phyloP scores from a whole-genome alignment of 257 asterid species.

The Solanum chilense region DNA sequence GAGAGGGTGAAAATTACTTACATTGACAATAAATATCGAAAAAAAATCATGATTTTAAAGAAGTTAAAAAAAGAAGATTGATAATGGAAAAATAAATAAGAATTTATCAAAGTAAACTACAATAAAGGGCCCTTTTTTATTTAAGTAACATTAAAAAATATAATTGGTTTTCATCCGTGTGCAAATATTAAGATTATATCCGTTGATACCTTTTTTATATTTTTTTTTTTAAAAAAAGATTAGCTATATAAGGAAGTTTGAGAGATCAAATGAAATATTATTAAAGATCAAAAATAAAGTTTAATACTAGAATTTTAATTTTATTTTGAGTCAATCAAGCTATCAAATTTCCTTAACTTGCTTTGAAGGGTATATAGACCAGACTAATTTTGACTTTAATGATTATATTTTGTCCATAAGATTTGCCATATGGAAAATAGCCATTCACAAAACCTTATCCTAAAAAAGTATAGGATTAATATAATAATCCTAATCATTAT shows the following conservation, averaged over 20 bases:
- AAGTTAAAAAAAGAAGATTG: background rate
- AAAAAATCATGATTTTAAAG: too few species aligned
- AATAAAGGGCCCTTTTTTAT: background rate
- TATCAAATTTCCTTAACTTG: background rate
- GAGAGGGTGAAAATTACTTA: background rate
- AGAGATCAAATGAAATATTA: background rate
- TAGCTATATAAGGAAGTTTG: background rate
- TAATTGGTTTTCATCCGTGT: background rate
- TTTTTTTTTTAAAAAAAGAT: too few species aligned
- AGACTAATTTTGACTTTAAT: background rate
- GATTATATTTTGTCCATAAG: background rate
- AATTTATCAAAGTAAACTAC: too few species aligned
- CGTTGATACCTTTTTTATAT: too few species aligned
- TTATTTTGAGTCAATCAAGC: background rate
- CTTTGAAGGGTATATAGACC: background rate
- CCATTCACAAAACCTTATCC: background rate
- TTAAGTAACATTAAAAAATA: too few species aligned
- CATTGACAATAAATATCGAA: background rate
- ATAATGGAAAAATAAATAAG: background rate
- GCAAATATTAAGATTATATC: background rate
- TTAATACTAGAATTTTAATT: background rate
- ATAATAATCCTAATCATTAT: background rate
- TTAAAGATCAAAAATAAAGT: background rate
- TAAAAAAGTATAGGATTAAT: background rate
- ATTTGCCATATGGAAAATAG: background rate